Evolutionary conservation across 106 monocot species (phyloP).

Genomic region (Apostasia shenzhenica): DNA sequence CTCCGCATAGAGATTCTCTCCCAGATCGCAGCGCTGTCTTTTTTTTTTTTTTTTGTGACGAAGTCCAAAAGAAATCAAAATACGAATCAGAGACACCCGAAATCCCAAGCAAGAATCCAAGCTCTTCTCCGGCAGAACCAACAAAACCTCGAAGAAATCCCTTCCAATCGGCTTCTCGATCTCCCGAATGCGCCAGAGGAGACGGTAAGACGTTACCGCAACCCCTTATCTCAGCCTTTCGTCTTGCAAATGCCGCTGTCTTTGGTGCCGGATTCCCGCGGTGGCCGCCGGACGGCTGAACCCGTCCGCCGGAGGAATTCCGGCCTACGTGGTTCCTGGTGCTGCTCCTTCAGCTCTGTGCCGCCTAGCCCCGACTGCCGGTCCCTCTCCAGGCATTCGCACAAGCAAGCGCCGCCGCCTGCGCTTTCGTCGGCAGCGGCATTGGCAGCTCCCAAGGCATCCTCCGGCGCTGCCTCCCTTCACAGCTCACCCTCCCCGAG

Average conservation of each 20-base stretch:
- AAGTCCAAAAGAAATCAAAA: background rate
- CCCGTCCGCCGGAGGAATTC: background rate
- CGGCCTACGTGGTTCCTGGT: slow-evolving; percentile 9
- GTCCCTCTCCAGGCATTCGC: background rate
- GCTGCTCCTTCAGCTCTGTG: slow-evolving; percentile 42
- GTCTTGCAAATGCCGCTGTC: background rate
- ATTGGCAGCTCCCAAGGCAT: background rate
- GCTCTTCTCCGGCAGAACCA: background rate
- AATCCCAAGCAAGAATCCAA: slow-evolving; percentile 15
- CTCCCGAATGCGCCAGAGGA: background rate
- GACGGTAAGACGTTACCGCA: background rate
- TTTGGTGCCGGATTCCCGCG: slow-evolving; percentile 11
- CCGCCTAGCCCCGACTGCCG: slow-evolving; percentile 28
- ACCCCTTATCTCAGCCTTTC: background rate
- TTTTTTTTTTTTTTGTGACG: background rate
- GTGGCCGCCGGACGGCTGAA: slow-evolving; percentile 1
- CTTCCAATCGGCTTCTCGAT: background rate
- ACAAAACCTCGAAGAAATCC: background rate
- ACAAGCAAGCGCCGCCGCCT: background rate
- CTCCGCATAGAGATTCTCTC: slow-evolving; percentile 6
- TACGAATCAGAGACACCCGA: background rate
- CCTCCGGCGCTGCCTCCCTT: slow-evolving; percentile 8
- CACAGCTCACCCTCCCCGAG: slow-evolving; percentile 58
- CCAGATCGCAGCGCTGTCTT: background rate
- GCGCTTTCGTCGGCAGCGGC: background rate